A percentile compares a stretch with the other conserved stretches of the same genome.
These are phyloP conservation scores for Pelargonium australe DNA, from an alignment of 441 rosid genomes.

Conservation along the genomic window DNA sequence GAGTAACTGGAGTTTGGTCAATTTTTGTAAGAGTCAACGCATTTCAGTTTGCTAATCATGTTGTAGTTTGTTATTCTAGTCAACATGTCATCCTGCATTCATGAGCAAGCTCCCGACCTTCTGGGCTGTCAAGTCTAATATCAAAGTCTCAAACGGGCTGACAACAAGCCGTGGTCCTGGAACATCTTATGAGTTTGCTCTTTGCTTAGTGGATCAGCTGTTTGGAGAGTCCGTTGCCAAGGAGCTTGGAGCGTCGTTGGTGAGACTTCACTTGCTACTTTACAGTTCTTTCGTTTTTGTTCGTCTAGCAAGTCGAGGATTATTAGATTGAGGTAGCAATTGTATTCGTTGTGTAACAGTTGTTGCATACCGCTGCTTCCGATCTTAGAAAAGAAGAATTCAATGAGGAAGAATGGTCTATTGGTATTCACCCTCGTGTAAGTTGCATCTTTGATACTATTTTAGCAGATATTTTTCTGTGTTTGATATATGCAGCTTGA, in stretches of 20 bases:
- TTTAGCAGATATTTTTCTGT: not conserved
- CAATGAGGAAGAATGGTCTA: constrained; percentile 66
- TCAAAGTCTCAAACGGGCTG: constrained; percentile 79
- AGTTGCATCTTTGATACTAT: constrained; percentile 27
- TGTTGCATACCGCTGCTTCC: constrained; percentile 40
- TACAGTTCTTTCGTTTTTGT: not conserved
- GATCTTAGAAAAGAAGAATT: constrained; percentile 54
- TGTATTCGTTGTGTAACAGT: constrained; percentile 31
- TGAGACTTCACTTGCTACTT: constrained; percentile 19
- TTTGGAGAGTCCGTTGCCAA: constrained; percentile 67
- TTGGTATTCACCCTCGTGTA: constrained; percentile 58
- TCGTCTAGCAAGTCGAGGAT: not conserved
- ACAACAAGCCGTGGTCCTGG: constrained; percentile 98
- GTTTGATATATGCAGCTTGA: not conserved
- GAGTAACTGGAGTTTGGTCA: not conserved
- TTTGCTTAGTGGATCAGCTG: constrained; percentile 72
- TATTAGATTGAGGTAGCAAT: constrained; percentile 16
- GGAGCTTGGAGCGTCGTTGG: constrained; percentile 60
- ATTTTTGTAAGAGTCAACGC: constrained; percentile 1
- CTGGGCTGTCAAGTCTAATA: constrained; percentile 83
- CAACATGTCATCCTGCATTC: constrained; percentile 91
- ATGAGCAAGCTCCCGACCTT: constrained; percentile 72
- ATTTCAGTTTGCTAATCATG: constrained; percentile 41
- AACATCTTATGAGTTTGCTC: constrained; percentile 75
- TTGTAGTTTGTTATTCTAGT: constrained; percentile 56